A percentile compares a stretch with the other conserved stretches of the same genome.
These are phyloP conservation scores for Beauveria australis DNA, from an alignment of 2,329 filamentous ascomycete genomes.

Conservation along the genomic window DNA sequence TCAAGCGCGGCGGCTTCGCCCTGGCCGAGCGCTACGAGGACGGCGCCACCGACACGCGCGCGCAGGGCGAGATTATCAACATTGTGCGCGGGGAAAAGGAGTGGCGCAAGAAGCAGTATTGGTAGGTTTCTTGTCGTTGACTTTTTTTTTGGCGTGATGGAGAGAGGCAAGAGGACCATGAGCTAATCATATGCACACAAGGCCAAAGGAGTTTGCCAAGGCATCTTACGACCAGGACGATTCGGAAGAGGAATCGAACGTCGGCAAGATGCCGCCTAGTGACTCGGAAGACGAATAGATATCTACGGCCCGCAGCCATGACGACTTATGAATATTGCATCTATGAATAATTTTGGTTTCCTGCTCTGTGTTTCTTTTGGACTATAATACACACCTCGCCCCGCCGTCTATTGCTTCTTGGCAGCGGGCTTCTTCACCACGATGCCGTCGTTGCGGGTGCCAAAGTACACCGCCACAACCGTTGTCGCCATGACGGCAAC, in stretches of 20 bases:
- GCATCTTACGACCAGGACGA: slow-evolving; percentile 52
- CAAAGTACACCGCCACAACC: slow-evolving; percentile 54
- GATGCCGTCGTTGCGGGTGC: slow-evolving; percentile 36
- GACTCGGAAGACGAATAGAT: slow-evolving; percentile 63
- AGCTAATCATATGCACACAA: slow-evolving; percentile 23
- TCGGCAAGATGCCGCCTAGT: slow-evolving; percentile 78
- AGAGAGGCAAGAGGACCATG: neutral
- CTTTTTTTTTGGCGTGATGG: neutral
- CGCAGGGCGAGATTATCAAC: slow-evolving; percentile 85
- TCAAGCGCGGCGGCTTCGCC: slow-evolving; percentile 82
- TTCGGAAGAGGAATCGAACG: slow-evolving; percentile 68
- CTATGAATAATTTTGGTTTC: slow-evolving; percentile 15
- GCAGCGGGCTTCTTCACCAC: slow-evolving; percentile 15
- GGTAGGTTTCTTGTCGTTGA: slow-evolving; percentile 41
- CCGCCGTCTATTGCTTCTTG: slow-evolving; percentile 13
- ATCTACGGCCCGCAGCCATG: slow-evolving; percentile 7
- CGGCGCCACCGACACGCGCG: slow-evolving; percentile 48
- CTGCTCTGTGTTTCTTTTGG: neutral
- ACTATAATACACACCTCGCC: neutral
- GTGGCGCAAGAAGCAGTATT: slow-evolving; percentile 85
- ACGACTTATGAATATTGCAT: slow-evolving; percentile 20
- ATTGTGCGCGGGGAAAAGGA: slow-evolving; percentile 83
- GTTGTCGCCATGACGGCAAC: slow-evolving; percentile 63
- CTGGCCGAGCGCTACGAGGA: slow-evolving; percentile 62
- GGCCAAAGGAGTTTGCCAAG: slow-evolving; percentile 74